Conservation (phyloP, 345 rosid genomes). For the Moringa oleifera region DNA sequence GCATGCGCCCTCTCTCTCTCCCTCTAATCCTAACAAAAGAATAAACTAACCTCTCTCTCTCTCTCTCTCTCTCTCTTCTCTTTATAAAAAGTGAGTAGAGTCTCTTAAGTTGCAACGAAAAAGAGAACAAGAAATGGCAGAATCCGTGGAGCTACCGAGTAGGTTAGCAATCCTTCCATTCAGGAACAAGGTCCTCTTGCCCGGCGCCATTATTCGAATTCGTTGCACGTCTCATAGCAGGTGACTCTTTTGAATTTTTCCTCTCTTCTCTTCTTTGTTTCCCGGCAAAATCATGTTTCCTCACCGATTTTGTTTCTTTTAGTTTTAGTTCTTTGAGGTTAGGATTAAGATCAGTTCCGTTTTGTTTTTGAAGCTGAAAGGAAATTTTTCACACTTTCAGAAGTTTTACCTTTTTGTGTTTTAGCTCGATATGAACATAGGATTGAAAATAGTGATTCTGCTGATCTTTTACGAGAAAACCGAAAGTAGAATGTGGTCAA, state of each 20-base stretch:
- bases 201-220: conserved; percentile 98
- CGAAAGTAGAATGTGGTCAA: too few relatives aligned
- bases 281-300: neutral
- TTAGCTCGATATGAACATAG: neutral
- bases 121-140: conserved; percentile 49
- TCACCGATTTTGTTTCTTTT: neutral
- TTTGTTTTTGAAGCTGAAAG: neutral
- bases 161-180: conserved; percentile 95
- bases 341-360: neutral
- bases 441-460: neutral
- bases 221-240: conserved; percentile 98
- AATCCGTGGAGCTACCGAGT: conserved; percentile 87
- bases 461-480: neutral
- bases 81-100: too few relatives aligned
- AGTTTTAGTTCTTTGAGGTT: neutral
- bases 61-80: too few relatives aligned
- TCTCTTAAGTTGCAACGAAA: neutral
- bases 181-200: conserved; percentile 90
- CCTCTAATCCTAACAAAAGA: too few relatives aligned
- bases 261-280: conserved; percentile 13
- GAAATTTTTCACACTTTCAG: neutral
- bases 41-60: too few relatives aligned
- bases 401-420: neutral
- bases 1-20: neutral
- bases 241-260: conserved; percentile 20